phyloP scores from a whole-genome alignment of 1,284 basidiomycete genomes.

The Cryptococcus maquisensis region DNA sequence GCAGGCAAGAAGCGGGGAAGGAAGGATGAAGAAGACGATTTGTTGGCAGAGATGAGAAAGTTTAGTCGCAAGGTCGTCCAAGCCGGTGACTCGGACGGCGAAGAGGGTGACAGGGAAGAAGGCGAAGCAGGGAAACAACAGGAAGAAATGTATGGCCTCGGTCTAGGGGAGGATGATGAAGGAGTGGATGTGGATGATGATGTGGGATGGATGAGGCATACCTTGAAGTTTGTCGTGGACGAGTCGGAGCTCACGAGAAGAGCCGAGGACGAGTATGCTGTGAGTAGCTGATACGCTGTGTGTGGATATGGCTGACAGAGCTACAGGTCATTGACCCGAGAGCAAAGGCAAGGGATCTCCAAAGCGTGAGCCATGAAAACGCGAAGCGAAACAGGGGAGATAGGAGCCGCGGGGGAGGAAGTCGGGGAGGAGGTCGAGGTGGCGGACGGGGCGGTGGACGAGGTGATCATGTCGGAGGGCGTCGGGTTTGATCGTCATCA shows the following conservation, averaged over 20 bases:
- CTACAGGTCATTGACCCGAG: slow-evolving; percentile 48
- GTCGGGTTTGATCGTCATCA: too few species aligned
- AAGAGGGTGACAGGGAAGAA: slow-evolving; percentile 21
- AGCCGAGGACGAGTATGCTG: slow-evolving; percentile 84
- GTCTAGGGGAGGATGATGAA: slow-evolving; percentile 52
- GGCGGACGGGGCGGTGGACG: too few species aligned
- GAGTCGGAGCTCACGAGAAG: slow-evolving; percentile 64
- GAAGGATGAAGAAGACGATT: slow-evolving; percentile 62
- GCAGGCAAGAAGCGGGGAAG: slow-evolving; percentile 46
- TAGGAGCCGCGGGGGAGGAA: too few species aligned
- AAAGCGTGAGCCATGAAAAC: slow-evolving; percentile 4
- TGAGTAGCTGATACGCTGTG: slow-evolving; percentile 49
- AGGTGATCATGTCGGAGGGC: too few species aligned
- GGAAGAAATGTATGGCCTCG: slow-evolving; percentile 19
- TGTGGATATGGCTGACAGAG: neutral
- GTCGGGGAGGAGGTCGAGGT: too few species aligned
- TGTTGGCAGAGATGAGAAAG: slow-evolving; percentile 64
- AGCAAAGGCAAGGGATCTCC: slow-evolving; percentile 42
- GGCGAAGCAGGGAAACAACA: slow-evolving; percentile 38
- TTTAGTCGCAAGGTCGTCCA: slow-evolving; percentile 63
- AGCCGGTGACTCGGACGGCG: slow-evolving; percentile 9
- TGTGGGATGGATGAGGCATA: slow-evolving; percentile 70
- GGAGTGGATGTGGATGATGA: slow-evolving; percentile 78
- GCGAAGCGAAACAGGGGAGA: slow-evolving; percentile 7
- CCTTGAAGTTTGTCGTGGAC: slow-evolving; percentile 72